Evolutionary conservation across 2,329 filamentous ascomycete species (phyloP).

Genomic region (Xylaria digitata): DNA sequence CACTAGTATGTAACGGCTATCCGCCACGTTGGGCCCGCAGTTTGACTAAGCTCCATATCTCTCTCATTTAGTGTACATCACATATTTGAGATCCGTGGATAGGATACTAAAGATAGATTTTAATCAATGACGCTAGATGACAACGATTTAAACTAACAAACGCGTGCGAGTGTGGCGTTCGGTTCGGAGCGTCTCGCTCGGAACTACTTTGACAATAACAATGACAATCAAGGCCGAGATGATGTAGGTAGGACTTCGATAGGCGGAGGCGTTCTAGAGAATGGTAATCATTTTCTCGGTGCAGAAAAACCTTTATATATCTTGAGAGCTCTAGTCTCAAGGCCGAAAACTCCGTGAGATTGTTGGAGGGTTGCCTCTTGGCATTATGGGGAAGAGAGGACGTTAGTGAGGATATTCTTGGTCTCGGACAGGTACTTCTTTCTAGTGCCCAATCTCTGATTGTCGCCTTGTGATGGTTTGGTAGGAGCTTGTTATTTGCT

Average conservation of each 20-base stretch:
- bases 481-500: background rate
- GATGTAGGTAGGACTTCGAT: constrained; percentile 23
- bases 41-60: constrained; percentile 20
- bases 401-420: background rate
- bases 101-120: background rate
- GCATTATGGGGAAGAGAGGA: background rate
- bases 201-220: background rate
- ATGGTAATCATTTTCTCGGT: background rate
- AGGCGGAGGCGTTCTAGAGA: background rate
- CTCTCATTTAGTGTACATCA: background rate
- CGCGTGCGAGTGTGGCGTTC: constrained; percentile 7
- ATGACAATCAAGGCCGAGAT: constrained; percentile 2
- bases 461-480: background rate
- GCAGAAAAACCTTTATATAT: background rate
- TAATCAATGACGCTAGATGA: constrained; percentile 3
- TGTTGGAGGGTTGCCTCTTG: background rate
- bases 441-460: background rate
- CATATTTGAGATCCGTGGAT: background rate
- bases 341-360: background rate
- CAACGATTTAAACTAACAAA: constrained; percentile 2
- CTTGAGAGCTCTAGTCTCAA: background rate
- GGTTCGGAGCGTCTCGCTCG: background rate
- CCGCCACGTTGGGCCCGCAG: constrained; percentile 19
- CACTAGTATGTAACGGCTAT: no score
- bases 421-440: background rate